Evolutionary conservation across 441 rosid genomes (phyloP).

Genomic region (Populus tomentosa): DNA sequence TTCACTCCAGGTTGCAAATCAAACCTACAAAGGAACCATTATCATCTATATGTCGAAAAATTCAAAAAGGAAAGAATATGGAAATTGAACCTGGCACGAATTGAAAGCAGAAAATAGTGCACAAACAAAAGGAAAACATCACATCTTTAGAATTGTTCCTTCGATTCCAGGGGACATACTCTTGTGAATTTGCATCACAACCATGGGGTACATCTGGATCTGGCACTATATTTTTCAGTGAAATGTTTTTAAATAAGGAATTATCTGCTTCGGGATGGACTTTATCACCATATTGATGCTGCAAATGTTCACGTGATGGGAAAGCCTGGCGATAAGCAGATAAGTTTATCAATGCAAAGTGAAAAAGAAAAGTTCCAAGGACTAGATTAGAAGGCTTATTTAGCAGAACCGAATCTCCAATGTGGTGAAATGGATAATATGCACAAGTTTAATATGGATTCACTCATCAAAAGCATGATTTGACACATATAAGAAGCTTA

Average conservation of each 20-base stretch:
- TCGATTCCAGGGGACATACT: conserved; percentile 48
- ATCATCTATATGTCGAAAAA: conserved; percentile 14
- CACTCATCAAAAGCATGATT: not conserved
- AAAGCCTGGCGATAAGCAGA: conserved; percentile 45
- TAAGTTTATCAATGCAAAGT: conserved; percentile 13
- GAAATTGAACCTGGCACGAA: not conserved
- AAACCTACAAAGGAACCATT: conserved; percentile 48
- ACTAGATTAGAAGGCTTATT: not conserved
- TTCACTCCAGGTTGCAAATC: conserved; percentile 74
- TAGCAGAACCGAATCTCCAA: not conserved
- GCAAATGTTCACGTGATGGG: conserved; percentile 70
- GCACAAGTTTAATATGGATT: not conserved
- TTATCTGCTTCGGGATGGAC: conserved; percentile 44
- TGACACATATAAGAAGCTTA: conserved; percentile 33
- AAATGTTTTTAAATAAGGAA: conserved; percentile 33
- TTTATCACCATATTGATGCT: conserved; percentile 55
- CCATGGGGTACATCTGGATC: conserved; percentile 84
- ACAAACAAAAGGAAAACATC: conserved; percentile 1
- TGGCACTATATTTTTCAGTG: conserved; percentile 55
- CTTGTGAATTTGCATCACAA: conserved; percentile 67
- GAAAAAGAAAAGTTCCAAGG: not conserved
- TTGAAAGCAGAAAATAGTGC: conserved; percentile 4
- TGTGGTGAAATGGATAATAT: not conserved
- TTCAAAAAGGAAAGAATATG: conserved; percentile 5
- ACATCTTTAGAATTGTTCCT: conserved; percentile 7